Evolutionary conservation across 2,329 filamentous ascomycete genomes (phyloP).

Genomic region (Gnomoniopsis sp.): DNA sequence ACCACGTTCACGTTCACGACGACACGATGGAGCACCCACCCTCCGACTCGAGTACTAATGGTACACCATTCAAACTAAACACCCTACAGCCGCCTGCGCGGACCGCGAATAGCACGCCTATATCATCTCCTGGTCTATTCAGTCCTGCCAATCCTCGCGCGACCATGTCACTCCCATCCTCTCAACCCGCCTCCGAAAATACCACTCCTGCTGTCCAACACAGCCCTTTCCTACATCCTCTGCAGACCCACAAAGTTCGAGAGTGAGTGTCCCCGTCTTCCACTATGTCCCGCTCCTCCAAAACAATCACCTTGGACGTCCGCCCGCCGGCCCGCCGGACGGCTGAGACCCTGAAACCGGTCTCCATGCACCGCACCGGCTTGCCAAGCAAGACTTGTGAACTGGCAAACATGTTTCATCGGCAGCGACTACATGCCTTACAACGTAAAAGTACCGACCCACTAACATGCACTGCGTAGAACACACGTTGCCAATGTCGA

Average conservation of each 20-base stretch:
- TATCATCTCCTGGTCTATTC: slow-evolving; percentile 61
- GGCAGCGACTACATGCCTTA: not conserved
- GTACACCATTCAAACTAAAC: slow-evolving; percentile 30
- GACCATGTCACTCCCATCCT: slow-evolving; percentile 33
- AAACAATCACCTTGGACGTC: not conserved
- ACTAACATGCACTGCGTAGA: slow-evolving; percentile 37
- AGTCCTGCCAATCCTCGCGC: slow-evolving; percentile 46
- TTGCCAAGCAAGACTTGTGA: not conserved
- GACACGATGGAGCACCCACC: slow-evolving; percentile 28
- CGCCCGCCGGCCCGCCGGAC: not conserved
- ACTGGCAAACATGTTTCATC: not conserved
- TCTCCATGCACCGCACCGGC: not conserved
- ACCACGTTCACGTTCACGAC: slow-evolving; percentile 7
- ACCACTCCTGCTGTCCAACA: slow-evolving; percentile 48
- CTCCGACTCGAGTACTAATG: slow-evolving; percentile 15
- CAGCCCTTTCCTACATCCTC: slow-evolving; percentile 65
- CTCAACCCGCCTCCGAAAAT: slow-evolving; percentile 48
- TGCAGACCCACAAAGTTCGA: slow-evolving; percentile 70
- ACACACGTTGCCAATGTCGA: slow-evolving; percentile 92
- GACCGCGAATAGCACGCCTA: slow-evolving; percentile 54
- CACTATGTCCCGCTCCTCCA: slow-evolving; percentile 2
- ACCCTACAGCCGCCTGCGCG: slow-evolving; percentile 37
- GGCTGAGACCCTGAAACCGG: not conserved
- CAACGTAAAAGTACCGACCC: not conserved
- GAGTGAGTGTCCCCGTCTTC: slow-evolving; percentile 54